phyloP scores from a whole-genome alignment of 192 early-diverging fungal species.

The Dissophora globulifera region DNA sequence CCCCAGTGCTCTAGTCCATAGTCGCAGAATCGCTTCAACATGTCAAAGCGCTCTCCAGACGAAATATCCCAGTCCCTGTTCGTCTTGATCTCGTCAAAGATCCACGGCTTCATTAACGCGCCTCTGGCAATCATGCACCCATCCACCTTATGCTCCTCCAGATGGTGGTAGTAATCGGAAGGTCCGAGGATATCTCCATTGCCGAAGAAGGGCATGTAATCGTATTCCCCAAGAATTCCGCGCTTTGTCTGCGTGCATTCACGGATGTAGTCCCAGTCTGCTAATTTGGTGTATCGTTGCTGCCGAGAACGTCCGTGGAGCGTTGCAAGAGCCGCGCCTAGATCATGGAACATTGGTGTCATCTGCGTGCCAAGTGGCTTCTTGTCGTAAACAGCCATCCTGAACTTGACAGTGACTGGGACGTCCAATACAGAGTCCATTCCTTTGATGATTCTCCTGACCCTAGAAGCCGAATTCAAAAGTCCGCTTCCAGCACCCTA shows the following conservation, averaged over 20 bases:
- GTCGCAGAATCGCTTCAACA: slow-evolving; percentile 81
- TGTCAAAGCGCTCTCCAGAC: slow-evolving; percentile 88
- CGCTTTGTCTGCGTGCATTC: slow-evolving; percentile 58
- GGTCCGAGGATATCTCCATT: slow-evolving; percentile 88
- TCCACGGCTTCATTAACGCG: slow-evolving; percentile 90
- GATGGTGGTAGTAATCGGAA: slow-evolving; percentile 81
- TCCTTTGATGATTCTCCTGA: slow-evolving; percentile 81
- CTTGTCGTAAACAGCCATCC: slow-evolving; percentile 77
- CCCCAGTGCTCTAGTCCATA: slow-evolving; percentile 98
- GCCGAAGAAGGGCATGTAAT: slow-evolving; percentile 58
- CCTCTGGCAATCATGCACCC: slow-evolving; percentile 95
- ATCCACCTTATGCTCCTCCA: slow-evolving; percentile 73
- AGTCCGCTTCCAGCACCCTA: slow-evolving; percentile 88
- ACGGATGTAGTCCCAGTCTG: slow-evolving; percentile 94
- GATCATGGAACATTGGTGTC: slow-evolving; percentile 71
- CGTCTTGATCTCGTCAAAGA: slow-evolving; percentile 93
- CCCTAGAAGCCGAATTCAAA: slow-evolving; percentile 69
- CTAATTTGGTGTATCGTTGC: slow-evolving; percentile 90
- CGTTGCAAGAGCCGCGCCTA: slow-evolving; percentile 55
- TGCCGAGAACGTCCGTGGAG: slow-evolving; percentile 93
- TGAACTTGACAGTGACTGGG: slow-evolving; percentile 91
- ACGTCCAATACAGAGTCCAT: slow-evolving; percentile 76
- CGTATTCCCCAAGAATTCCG: slow-evolving; percentile 67
- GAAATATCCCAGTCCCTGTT: slow-evolving; percentile 92
- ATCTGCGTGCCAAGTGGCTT: slow-evolving; percentile 77